Evolutionary conservation across 768 basidiomycete genomes (phyloP), one percentile per base, ranked within the genome.

Genomic region (Filobasidium wieringae): DNA sequence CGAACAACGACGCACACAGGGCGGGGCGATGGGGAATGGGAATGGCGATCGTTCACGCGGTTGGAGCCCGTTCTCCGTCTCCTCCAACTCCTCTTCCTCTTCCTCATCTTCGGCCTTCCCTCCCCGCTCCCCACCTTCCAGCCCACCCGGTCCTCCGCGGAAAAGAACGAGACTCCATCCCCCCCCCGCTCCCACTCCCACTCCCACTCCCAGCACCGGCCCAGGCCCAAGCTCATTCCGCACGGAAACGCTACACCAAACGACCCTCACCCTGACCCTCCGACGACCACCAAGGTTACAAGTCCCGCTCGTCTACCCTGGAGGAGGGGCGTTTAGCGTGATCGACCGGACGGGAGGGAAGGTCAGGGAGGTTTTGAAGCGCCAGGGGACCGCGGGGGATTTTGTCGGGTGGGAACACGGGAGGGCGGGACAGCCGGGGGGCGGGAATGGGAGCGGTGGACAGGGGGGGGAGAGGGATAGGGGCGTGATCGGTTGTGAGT

Each of bases 231-330:
- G 17, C 26, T 2, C 11, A 39, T 17, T 15, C 47, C 14, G 7
- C 43, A 24, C 30, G 7, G 12, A 27, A 51, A 22, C 36, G 11
- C 14, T 39, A 24, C 37, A 51, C 24, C n/a, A 56, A 24, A 66
- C 68, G 1, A 66, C 65, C 1, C 63, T 72, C 0, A 72, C 71
- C 1, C 60, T 70, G 51, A 64, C 59, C 19, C 53, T 59, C 24
- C 50, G 68, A 14, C 58, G 69, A 15, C 71, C 71, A 2, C 71
- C 71, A 4, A 64, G 64, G 34, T 69, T 72, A 43, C 39, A n/a
- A 17, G 53, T 51, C 24, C 59, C 53, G 7, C 47, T 53, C 11
- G 15, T 24, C 7, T 24, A 58, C 51, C 31, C 26, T 26, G 24
- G 30, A 4, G 57, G 57, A 17, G 30, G 53, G 27, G 15, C 7